Evolutionary conservation across 2,329 filamentous ascomycete species (phyloP).

Genomic region (Hypomyces rosellus): DNA sequence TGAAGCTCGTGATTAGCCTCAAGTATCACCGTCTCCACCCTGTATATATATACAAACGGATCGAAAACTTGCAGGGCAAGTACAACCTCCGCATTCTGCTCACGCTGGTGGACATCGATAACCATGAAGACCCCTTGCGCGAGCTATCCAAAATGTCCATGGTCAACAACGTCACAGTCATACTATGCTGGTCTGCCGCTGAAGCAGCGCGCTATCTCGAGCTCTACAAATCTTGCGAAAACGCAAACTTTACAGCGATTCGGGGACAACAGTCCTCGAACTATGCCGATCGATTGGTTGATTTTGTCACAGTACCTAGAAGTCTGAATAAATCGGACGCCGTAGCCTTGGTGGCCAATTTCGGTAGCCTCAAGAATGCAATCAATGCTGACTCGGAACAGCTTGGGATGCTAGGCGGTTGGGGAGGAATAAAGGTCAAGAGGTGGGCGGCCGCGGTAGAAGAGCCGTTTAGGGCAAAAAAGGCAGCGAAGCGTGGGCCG

Average conservation of each 20-base stretch:
- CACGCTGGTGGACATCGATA: constrained; percentile 89
- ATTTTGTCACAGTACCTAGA: constrained; percentile 86
- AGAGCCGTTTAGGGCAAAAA: constrained; percentile 75
- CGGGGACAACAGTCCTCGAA: constrained; percentile 75
- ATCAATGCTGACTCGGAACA: constrained; percentile 85
- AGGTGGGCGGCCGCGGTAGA: constrained; percentile 76
- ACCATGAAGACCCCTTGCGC: constrained; percentile 83
- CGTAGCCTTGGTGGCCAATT: constrained; percentile 81
- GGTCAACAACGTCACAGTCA: constrained; percentile 85
- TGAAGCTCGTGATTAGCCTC: constrained; percentile 45
- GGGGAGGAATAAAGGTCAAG: constrained; percentile 92
- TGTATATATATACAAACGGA: constrained; percentile 94
- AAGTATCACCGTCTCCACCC: constrained; percentile 97
- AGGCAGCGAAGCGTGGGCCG: constrained; percentile 49
- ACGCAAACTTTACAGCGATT: constrained; percentile 74
- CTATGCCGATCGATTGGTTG: constrained; percentile 81
- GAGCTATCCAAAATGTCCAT: constrained; percentile 90
- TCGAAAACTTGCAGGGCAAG: constrained; percentile 74
- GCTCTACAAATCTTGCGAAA: constrained; percentile 89
- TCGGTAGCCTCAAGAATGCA: constrained; percentile 80
- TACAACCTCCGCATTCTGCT: constrained; percentile 83
- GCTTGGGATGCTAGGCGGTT: constrained; percentile 76
- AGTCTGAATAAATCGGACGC: constrained; percentile 94
- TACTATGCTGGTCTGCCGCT: constrained; percentile 89
- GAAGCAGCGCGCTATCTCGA: constrained; percentile 93